Evolutionary conservation across 164 flowering plant species (phyloP).

Genomic region (Piper betle): DNA sequence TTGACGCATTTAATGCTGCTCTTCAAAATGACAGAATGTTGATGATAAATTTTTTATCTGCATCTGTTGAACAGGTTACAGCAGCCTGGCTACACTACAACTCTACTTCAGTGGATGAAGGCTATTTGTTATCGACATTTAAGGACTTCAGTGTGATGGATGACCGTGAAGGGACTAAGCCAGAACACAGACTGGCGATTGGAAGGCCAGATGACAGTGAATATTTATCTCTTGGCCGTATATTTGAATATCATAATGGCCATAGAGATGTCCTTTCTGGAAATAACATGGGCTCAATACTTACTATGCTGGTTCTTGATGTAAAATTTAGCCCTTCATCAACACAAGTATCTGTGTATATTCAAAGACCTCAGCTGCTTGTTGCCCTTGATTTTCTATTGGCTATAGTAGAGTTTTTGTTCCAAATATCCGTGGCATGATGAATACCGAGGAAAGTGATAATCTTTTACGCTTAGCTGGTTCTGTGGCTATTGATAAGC

Average conservation of each 20-base stretch:
- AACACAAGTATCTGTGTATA: constrained; percentile 40
- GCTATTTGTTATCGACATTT: constrained; percentile 69
- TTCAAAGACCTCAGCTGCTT: constrained; percentile 92
- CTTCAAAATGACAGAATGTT: background rate
- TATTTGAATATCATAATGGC: constrained; percentile 8
- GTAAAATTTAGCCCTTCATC: constrained; percentile 49
- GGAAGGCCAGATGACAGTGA: constrained; percentile 39
- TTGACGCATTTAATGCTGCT: background rate
- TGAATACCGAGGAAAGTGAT: constrained; percentile 49
- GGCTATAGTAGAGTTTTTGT: constrained; percentile 93
- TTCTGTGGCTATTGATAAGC: constrained; percentile 58
- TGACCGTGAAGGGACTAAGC: constrained; percentile 78
- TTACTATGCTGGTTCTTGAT: constrained; percentile 86
- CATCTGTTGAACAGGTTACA: constrained; percentile 31
- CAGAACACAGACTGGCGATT: constrained; percentile 69
- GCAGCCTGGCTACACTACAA: constrained; percentile 83
- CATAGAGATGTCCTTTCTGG: constrained; percentile 7
- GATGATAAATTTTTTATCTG: background rate
- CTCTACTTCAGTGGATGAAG: constrained; percentile 55
- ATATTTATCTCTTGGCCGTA: constrained; percentile 7
- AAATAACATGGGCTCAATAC: constrained; percentile 18
- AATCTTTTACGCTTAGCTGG: constrained; percentile 23
- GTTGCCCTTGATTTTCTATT: constrained; percentile 95
- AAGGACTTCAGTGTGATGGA: constrained; percentile 69
- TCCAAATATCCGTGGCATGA: constrained; percentile 45